Conservation (phyloP, 495 filamentous ascomycete genomes). For the Cercophora sp. region DNA sequence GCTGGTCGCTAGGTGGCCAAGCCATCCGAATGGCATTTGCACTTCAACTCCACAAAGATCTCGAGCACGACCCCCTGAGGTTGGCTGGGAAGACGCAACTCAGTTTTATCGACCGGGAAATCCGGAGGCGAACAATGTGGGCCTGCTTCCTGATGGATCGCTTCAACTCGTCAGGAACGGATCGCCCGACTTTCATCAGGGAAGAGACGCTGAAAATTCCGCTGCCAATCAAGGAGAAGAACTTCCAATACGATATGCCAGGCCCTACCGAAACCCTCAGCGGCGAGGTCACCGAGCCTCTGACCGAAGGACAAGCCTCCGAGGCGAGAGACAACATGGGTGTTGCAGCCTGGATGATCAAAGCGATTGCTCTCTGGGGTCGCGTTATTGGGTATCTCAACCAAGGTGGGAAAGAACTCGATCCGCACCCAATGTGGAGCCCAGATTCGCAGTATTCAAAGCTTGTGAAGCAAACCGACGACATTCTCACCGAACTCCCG, state of each 20-base stretch:
- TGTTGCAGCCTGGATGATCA: conserved; percentile 86
- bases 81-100: conserved; percentile 66
- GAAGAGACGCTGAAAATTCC: conserved; percentile 87
- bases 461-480: conserved; percentile 67
- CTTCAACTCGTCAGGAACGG: conserved; percentile 93
- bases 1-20: conserved; percentile 92
- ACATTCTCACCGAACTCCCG: conserved; percentile 68
- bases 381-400: conserved; percentile 86
- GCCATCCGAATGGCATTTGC: conserved; percentile 97
- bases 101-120: conserved; percentile 89
- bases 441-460: conserved; percentile 67
- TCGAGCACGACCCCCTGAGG: conserved; percentile 76
- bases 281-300: conserved; percentile 65
- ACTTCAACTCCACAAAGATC: conserved; percentile 86
- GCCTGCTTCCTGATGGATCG: conserved; percentile 95
- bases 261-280: conserved; percentile 82
- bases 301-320: conserved; percentile 55
- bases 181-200: conserved; percentile 85
- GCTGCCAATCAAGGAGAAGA: conserved; percentile 83
- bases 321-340: conserved; percentile 86
- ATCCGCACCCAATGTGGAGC: conserved; percentile 74
- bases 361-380: conserved; percentile 83
- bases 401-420: conserved; percentile 81
- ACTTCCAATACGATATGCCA: conserved; percentile 87
- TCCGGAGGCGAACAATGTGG: conserved; percentile 93